phyloP scores from a whole-genome alignment of 306 rosid species.

The Rosa rugosa region DNA sequence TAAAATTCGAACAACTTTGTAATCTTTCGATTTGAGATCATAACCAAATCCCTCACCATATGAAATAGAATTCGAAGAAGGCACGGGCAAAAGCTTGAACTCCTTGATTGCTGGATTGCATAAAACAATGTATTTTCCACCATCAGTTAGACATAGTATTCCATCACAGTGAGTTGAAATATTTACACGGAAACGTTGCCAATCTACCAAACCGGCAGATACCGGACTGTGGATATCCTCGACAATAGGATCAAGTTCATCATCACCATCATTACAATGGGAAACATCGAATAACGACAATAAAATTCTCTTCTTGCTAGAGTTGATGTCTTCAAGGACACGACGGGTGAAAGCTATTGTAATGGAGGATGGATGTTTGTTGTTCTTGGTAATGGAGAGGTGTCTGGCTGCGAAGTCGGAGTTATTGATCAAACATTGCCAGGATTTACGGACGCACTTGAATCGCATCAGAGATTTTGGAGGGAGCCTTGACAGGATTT shows the following conservation, averaged over 20 bases:
- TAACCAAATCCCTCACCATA: conserved; percentile 13
- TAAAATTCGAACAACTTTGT: not conserved
- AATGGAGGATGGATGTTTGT: not conserved
- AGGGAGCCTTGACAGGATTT: conserved; percentile 8
- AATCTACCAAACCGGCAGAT: no score
- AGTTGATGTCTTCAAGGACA: not conserved
- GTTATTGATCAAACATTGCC: not conserved
- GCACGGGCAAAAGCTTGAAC: not conserved
- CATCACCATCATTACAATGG: not conserved
- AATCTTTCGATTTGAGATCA: not conserved
- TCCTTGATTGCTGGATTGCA: conserved; percentile 14
- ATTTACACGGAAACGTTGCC: not conserved
- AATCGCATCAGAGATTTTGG: conserved; percentile 12
- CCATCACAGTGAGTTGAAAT: conserved; percentile 19
- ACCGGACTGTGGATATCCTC: not conserved
- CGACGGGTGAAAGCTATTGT: not conserved
- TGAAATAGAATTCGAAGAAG: not conserved
- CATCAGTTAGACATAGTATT: conserved; percentile 3
- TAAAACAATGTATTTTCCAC: not conserved
- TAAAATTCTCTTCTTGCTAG: not conserved
- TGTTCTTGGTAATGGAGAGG: not conserved
- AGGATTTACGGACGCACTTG: conserved; percentile 1
- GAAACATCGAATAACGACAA: not conserved
- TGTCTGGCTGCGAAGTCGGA: not conserved
- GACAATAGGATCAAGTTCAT: not conserved